A percentile compares a stretch with the other conserved stretches of the same genome.
These are phyloP conservation scores for Fusarium graminum DNA, from an alignment of 2,329 filamentous ascomycete species.

Conservation along the genomic window DNA sequence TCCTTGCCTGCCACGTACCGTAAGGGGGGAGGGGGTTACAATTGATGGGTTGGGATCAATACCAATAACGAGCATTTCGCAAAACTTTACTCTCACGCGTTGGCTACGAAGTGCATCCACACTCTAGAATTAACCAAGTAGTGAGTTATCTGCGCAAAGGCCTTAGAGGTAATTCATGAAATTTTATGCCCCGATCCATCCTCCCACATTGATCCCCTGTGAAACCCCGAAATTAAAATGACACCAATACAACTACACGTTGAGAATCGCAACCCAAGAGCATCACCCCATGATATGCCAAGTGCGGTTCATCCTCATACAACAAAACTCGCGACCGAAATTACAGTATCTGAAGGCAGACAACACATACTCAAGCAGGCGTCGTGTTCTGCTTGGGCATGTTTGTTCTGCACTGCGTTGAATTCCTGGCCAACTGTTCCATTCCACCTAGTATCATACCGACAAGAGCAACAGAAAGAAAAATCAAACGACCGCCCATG, in stretches of 20 bases:
- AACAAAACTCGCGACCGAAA: conserved; percentile 45
- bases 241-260: conserved; percentile 46
- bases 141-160: conserved; percentile 5
- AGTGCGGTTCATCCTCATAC: conserved; percentile 42
- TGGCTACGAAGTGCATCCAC: background rate
- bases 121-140: background rate
- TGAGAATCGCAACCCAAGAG: conserved; percentile 39
- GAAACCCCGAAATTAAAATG: conserved; percentile 17
- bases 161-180: conserved; percentile 18
- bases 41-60: conserved; percentile 4
- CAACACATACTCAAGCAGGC: conserved; percentile 33
- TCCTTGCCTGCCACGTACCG: conserved; percentile 11
- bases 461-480: conserved; percentile 11
- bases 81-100: background rate
- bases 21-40: conserved; percentile 3
- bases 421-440: conserved; percentile 7
- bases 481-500: conserved; percentile 15
- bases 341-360: conserved; percentile 46
- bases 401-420: conserved; percentile 13
- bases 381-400: conserved; percentile 8
- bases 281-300: conserved; percentile 45
- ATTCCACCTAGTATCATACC: conserved; percentile 19
- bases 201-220: conserved; percentile 18
- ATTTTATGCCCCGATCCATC: conserved; percentile 36
- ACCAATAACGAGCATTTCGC: background rate